These are phyloP conservation scores for Solanum stenotomum DNA, from an alignment of 257 asterid species.

Conservation along the genomic window DNA sequence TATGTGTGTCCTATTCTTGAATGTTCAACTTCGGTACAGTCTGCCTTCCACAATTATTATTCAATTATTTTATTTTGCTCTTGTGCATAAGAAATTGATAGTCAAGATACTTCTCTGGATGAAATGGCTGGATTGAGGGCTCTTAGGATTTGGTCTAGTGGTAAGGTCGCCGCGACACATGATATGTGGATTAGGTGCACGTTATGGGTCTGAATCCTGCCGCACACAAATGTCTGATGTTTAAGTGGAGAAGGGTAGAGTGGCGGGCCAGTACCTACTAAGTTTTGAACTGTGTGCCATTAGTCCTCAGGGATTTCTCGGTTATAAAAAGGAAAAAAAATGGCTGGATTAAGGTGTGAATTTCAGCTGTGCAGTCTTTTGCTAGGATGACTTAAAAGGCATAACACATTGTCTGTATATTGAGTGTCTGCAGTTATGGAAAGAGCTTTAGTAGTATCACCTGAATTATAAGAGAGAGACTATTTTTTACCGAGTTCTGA, in stretches of 20 bases:
- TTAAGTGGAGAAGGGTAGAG: not conserved
- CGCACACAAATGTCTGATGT: not conserved
- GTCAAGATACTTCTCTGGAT: not conserved
- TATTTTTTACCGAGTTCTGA: not conserved
- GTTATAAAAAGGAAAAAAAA: not conserved
- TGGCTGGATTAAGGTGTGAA: not conserved
- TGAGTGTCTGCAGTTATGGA: not conserved
- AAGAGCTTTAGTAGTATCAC: not conserved
- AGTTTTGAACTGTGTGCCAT: not conserved
- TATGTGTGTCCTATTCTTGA: slow-evolving; percentile 51
- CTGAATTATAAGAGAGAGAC: not conserved
- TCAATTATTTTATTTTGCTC: not conserved
- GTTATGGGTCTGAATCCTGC: not conserved
- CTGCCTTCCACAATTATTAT: not conserved
- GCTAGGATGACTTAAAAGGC: not conserved
- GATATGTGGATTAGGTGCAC: not conserved
- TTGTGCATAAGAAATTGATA: not conserved
- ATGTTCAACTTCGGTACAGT: slow-evolving; percentile 66
- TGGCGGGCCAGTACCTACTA: not conserved
- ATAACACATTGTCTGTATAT: not conserved
- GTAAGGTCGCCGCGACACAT: not conserved
- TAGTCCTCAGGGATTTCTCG: not conserved
- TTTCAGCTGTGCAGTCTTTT: not conserved
- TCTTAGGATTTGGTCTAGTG: not conserved
- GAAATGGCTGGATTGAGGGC: not conserved